Evolutionary conservation across 306 rosid genomes (phyloP).

Genomic region (Begonia peltatifolia): DNA sequence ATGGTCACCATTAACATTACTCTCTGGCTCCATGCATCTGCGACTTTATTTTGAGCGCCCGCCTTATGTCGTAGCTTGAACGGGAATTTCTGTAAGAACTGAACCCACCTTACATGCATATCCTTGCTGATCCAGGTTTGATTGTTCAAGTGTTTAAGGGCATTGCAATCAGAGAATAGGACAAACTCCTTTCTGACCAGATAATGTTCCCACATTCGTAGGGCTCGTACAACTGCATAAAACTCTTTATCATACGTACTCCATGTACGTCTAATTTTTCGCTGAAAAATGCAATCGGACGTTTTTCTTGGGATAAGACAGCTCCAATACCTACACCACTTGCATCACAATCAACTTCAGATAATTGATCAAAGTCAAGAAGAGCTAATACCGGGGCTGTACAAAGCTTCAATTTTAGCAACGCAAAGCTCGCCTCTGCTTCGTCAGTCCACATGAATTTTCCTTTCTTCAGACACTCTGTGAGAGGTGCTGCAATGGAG

Average conservation of each 20-base stretch:
- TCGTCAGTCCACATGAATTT: too few relatives aligned
- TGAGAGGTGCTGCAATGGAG: too few relatives aligned
- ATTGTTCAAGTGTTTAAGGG: not conserved
- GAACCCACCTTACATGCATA: not conserved
- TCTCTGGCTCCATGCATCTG: too few relatives aligned
- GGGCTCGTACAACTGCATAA: not conserved
- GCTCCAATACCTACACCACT: not conserved
- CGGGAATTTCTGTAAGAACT: not conserved
- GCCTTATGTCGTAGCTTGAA: not conserved
- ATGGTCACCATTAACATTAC: too few relatives aligned
- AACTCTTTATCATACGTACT: not conserved
- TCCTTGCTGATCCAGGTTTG: not conserved
- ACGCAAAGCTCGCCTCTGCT: too few relatives aligned
- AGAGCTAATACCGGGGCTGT: not conserved
- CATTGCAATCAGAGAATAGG: not conserved
- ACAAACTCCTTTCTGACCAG: not conserved
- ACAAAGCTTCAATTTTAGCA: too few relatives aligned
- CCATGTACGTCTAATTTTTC: not conserved
- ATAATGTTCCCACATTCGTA: not conserved
- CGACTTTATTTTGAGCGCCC: not conserved
- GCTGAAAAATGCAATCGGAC: not conserved
- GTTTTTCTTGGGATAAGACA: not conserved
- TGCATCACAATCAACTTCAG: constrained; percentile 2
- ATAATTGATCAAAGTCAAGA: not conserved
- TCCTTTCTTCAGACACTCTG: too few relatives aligned